These are phyloP conservation scores for Fusarium nurragi DNA, from an alignment of 2,329 filamentous ascomycete species.

Conservation along the genomic window DNA sequence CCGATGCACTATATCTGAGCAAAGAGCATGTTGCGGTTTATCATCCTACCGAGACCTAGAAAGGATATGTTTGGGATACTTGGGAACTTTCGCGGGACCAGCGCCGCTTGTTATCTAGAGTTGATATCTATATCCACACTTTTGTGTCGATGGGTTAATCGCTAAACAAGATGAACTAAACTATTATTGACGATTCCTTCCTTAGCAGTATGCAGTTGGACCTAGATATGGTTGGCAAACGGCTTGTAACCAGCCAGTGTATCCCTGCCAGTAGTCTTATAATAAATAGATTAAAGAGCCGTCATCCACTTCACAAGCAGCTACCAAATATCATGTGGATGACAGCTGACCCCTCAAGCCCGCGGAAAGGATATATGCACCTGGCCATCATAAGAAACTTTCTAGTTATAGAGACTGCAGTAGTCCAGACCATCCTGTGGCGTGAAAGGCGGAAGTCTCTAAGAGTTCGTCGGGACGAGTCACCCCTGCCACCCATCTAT, in stretches of 20 bases:
- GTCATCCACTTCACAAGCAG: no score
- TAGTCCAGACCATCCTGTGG: background rate
- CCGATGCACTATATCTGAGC: background rate
- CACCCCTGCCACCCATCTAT: background rate
- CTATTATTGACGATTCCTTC: constrained; percentile 1
- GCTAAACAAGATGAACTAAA: constrained; percentile 1
- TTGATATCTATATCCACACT: background rate
- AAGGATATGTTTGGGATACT: constrained; percentile 4
- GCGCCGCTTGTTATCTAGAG: background rate
- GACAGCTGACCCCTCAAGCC: no score
- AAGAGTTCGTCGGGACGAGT: background rate
- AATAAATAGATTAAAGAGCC: no score
- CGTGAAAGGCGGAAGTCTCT: background rate
- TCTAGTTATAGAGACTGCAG: no score
- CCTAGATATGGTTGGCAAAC: background rate
- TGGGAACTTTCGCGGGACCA: background rate
- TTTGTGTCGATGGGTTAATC: constrained; percentile 1
- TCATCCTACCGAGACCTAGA: background rate
- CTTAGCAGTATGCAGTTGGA: background rate
- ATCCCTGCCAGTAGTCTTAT: no score
- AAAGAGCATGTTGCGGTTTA: background rate
- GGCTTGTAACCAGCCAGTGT: constrained; percentile 1
- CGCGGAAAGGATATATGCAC: no score
- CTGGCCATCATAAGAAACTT: no score
- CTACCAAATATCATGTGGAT: no score